Evolutionary conservation across 1,139 yeast genomes (phyloP), one percentile per base, ranked within the genome.

Genomic region (Taphrina betulina): DNA sequence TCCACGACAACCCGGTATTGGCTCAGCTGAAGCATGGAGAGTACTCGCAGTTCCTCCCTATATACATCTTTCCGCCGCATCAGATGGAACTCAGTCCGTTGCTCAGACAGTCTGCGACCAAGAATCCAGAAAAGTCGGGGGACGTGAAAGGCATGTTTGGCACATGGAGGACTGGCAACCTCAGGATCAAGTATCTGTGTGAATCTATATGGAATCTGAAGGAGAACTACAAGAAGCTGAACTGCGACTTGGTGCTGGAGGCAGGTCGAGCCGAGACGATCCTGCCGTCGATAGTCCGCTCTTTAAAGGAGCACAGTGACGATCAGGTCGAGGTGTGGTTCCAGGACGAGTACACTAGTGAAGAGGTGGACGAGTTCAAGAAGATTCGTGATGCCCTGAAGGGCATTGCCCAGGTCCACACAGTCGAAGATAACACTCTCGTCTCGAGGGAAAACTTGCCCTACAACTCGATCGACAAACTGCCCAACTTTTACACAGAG

Each of bases 121-220:
- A 43, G 48, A 43, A 43, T 20, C 40, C 54, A 8, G 45, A 40
- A 16, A 41, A 50, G 31, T 22, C 24, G 7, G 46, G 46, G 24
- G 54, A 50, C 12, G 45, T 50, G 31, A 41, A 28, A 28, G 40
- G 46, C n/a, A 12, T 14, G 14, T 50, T 50, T 19, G 54, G 54
- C 5, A 37, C 45, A 5, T 40, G 54, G 46, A 19, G 54, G 26
- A 40, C 54, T 3, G 54, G 54, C 40, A 50, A 50, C 24, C 16
- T 38, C 31, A 19, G 54, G 5, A 41, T 50, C 17, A 23, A 40
- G 31, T 50, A 50, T 40, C 35, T 50, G 23, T 50, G 54, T 20
- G 46, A 50, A 41, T 35, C 54, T 5, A n/a, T 50, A 17, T 50
- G 54, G 54, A 46, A 50, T 46, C 34, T 50, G n/a, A 50, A 40